Base-by-base conservation (phyloP, 164 flowering plant species). In the Aristolochia californica region DNA sequence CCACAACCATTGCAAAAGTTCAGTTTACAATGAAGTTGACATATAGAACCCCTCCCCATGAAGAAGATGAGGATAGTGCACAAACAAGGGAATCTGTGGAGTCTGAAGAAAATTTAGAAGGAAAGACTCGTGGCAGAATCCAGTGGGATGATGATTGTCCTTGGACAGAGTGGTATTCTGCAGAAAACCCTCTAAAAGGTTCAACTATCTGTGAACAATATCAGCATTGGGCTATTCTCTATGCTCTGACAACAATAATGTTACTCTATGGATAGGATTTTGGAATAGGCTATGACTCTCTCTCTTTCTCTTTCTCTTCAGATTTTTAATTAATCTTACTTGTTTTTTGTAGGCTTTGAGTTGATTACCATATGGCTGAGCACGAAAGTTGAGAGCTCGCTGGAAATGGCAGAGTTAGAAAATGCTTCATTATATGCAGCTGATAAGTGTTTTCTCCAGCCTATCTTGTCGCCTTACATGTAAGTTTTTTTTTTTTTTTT, bases 71-170 rank as follows among this genome's bases (percentile, higher is more conserved):
- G 62, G 79, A 77, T 70, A 55, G 40, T 34, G 40, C 72, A 13
- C 70, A 68, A 57, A 74, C 56, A 60, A 59, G 53, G 71, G 80
- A 78, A 63, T 53, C 73, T 60, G 88, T 60, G n/a, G 83, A 73
- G 53, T 63, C 78, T 64, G 74, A 59, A 43, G 75, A 44, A 56
- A 62, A 58, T 62, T 48, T 63, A 55, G 79, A 64, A 56, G 65
- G 43, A 69, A 77, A 70, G 2, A 62, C 52, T 18, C 77, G 48
- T 60, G 72, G 21, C 28, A 83, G 61, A 74, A 52, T 65, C 44
- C 88, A 82, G 53, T 94, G 99, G 99, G 99, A 94, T 75, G 96
- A 84, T 72, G 93, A 86, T 68, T 94, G 96, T 66, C 93, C 99
- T 68, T 90, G 99, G 99, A 81, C 90, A 64, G 89, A 84, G 69